Percentiles rank a stretch among this genome's conserved stretches.
These are phyloP conservation scores for Penicillium fuscoglaucum DNA, from an alignment of 2,329 filamentous ascomycete species.

Conservation along the genomic window DNA sequence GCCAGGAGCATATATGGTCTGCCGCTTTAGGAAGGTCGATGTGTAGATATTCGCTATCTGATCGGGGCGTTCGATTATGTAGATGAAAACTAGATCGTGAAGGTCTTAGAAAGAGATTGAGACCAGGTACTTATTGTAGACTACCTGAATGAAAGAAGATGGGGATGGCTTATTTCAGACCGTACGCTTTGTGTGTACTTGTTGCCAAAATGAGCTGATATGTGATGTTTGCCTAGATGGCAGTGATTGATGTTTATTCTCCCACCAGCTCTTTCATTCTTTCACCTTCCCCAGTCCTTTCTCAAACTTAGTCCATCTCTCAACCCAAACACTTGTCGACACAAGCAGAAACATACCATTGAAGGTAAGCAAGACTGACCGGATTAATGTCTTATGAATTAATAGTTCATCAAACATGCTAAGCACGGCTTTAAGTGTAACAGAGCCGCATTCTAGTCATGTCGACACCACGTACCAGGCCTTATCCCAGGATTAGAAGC, in stretches of 20 bases:
- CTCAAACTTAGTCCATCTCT: background rate
- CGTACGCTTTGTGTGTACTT: background rate
- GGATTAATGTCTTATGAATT: background rate
- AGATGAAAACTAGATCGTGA: background rate
- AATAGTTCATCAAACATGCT: background rate
- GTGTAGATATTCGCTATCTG: background rate
- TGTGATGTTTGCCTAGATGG: background rate
- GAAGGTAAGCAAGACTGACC: background rate
- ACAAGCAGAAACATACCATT: background rate
- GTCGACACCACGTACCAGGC: background rate
- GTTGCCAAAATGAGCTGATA: background rate
- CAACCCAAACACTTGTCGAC: background rate
- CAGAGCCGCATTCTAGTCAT: background rate
- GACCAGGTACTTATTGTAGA: background rate
- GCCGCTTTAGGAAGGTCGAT: background rate
- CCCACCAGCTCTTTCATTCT: background rate
- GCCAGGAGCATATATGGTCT: slow-evolving; percentile 7
- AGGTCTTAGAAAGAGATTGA: background rate
- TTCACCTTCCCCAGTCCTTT: background rate
- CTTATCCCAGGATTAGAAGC: background rate
- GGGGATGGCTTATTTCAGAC: background rate
- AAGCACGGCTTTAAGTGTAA: background rate
- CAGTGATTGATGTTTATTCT: background rate
- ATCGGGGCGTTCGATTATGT: background rate
- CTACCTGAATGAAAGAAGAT: background rate